A percentile compares a stretch with the other conserved stretches of the same genome.
phyloP scores from a whole-genome alignment of 371 early-diverging fungal genomes.

The Apophysomyces elegans region DNA sequence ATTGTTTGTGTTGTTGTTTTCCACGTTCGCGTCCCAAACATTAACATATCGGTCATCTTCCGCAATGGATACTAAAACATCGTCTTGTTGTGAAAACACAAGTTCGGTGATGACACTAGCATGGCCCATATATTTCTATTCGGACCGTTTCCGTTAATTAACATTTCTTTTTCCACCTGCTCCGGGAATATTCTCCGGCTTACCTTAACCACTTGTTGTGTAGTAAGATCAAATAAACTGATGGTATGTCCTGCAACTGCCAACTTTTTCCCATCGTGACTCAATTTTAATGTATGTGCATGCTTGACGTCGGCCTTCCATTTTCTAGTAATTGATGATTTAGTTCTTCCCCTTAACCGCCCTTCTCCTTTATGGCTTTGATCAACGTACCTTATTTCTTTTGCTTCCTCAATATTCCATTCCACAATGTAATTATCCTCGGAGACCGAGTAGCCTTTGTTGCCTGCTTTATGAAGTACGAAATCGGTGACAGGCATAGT shows the following conservation, averaged over 20 bases:
- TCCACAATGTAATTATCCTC: constrained; percentile 72
- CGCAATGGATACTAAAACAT: constrained; percentile 67
- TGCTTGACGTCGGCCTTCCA: constrained; percentile 66
- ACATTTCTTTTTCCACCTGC: not conserved
- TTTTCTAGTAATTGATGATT: constrained; percentile 38
- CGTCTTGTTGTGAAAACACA: constrained; percentile 62
- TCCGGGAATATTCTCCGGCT: not conserved
- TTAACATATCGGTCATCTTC: constrained; percentile 79
- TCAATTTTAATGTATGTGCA: constrained; percentile 59
- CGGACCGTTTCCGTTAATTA: not conserved
- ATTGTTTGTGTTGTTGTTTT: constrained; percentile 54
- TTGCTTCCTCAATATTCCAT: constrained; percentile 72
- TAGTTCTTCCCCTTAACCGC: not conserved
- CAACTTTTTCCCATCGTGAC: constrained; percentile 62
- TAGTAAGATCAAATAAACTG: constrained; percentile 65
- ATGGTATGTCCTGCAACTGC: constrained; percentile 71
- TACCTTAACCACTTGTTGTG: constrained; percentile 56
- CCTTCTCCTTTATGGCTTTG: not conserved
- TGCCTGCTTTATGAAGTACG: constrained; percentile 61
- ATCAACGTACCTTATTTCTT: constrained; percentile 49
- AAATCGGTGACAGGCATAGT: constrained; percentile 73
- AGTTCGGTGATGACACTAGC: constrained; percentile 67
- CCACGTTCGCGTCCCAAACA: constrained; percentile 73
- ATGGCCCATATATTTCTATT: constrained; percentile 73
- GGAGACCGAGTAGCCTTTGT: constrained; percentile 66